Evolutionary conservation across 805 yeast genomes (phyloP).

Genomic region (Barnettozyma sp.): DNA sequence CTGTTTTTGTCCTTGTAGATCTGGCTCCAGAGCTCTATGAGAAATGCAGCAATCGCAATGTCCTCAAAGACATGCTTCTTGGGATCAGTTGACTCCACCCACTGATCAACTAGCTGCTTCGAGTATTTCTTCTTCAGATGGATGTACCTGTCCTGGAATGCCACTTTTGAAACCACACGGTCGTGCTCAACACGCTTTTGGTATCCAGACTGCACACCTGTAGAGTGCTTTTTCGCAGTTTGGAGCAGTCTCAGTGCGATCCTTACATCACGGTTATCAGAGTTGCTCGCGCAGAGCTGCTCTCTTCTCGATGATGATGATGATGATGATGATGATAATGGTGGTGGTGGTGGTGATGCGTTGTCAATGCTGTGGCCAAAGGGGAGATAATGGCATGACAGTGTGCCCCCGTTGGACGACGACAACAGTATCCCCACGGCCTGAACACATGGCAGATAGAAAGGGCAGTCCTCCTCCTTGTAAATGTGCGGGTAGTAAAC

Average conservation of each 20-base stretch:
- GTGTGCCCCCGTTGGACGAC: conserved; percentile 27
- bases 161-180: conserved; percentile 69
- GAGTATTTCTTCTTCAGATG: conserved; percentile 79
- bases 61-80: conserved; percentile 95
- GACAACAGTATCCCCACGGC: conserved; percentile 65
- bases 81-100: conserved; percentile 96
- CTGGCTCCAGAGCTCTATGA: conserved; percentile 76
- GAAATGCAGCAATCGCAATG: conserved; percentile 88
- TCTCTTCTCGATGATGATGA: conserved; percentile 23
- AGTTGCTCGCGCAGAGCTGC: conserved; percentile 29
- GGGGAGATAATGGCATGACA: conserved; percentile 75
- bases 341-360: too few species aligned
- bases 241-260: conserved; percentile 75
- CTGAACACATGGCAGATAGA: conserved; percentile 79
- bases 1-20: conserved; percentile 34
- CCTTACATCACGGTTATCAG: conserved; percentile 60
- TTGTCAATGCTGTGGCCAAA: conserved; percentile 38
- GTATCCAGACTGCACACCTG: conserved; percentile 79
- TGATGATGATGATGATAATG: too few species aligned
- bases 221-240: conserved; percentile 78
- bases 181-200: conserved; percentile 87
- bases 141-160: conserved; percentile 78
- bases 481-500: conserved; percentile 75
- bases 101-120: conserved; percentile 59
- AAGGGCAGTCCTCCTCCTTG: conserved; percentile 59